Evolutionary conservation across 1,284 basidiomycete species (phyloP), one percentile per base, ranked within the genome.

Genomic region (Chondrostereum purpureum): DNA sequence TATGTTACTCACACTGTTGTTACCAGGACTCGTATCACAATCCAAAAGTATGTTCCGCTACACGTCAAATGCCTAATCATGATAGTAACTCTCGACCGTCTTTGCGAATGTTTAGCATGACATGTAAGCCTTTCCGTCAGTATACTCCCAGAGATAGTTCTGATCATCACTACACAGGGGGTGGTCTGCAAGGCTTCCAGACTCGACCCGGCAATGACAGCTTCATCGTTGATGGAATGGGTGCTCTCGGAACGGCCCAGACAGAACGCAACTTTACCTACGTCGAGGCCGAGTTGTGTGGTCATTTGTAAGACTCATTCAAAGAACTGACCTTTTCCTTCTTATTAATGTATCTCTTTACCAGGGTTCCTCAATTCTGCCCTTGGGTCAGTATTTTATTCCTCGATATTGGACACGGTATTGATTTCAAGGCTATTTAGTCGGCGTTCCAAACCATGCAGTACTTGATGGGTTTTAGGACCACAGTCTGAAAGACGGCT

Each of bases 221-320:
- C 47, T 82, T 88, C 64, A 59, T 85, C 48, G 75, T 88, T 34
- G 79, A 84, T 44, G 78, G 76, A 8, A 67, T 85, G 44, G 85
- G 84, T 43, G 69, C 81, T 2, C 65, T 80, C 17, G 85, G 84
- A 0, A 80, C 64, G 2, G 63, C 72, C 48, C 83, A 87, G 50
- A 67, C 68, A 13, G 85, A 88, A 55, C 75, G 83, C 39, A 78
- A 78, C 8, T 58, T 87, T 50, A 78, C 84, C 0, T 86, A 79
- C 52, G 67, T 69, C 22, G 83, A 87, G 55, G 75, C 87, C 22
- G 69, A 57, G 14, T 68, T 84, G 12, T 80, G 77, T 53, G 84
- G 83, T 24, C 83, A 87, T 55, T 86, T 86, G 83, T 80, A 53
- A 47, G 77, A n/a, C n/a, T n/a, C n/a, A n/a, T n/a, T n/a, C n/a